These are phyloP conservation scores for Yamadazyma oceani DNA, from an alignment of 1,139 yeast species.

Conservation along the genomic window DNA sequence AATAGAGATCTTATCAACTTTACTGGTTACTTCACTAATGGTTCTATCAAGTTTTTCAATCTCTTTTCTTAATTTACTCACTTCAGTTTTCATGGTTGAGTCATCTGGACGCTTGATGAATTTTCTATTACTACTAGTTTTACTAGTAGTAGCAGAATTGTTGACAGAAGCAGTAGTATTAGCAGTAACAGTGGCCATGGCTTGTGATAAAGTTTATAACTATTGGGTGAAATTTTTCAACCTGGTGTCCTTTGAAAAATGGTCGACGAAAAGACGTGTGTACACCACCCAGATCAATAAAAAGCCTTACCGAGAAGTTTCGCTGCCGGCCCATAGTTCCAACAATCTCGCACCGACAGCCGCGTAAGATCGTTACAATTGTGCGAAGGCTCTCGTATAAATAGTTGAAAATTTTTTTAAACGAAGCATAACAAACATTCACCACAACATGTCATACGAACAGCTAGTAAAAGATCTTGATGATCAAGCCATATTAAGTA, in stretches of 20 bases:
- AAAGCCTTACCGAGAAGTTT: too few relatives aligned
- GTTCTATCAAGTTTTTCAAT: slow-evolving; percentile 67
- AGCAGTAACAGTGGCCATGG: neutral
- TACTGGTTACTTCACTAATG: slow-evolving; percentile 40
- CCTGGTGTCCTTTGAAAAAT: neutral
- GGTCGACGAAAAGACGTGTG: neutral
- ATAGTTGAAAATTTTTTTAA: too few relatives aligned
- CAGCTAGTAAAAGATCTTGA: slow-evolving; percentile 51
- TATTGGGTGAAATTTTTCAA: too few relatives aligned
- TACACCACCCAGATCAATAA: neutral
- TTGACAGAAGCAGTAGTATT: neutral
- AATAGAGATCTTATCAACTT: slow-evolving; percentile 44
- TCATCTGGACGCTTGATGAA: slow-evolving; percentile 79
- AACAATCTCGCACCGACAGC: too few relatives aligned
- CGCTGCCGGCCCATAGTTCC: too few relatives aligned
- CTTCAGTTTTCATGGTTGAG: slow-evolving; percentile 55
- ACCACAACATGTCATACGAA: slow-evolving; percentile 9
- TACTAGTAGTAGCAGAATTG: slow-evolving; percentile 4
- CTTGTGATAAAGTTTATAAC: too few relatives aligned
- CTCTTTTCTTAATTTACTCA: slow-evolving; percentile 62
- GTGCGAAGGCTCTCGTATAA: too few relatives aligned
- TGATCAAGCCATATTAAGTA: slow-evolving; percentile 48
- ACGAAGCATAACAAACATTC: too few relatives aligned
- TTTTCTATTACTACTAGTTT: slow-evolving; percentile 26
- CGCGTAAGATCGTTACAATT: too few relatives aligned